Base-by-base conservation (phyloP, 441 rosid species). In the Gossypium laxum region DNA sequence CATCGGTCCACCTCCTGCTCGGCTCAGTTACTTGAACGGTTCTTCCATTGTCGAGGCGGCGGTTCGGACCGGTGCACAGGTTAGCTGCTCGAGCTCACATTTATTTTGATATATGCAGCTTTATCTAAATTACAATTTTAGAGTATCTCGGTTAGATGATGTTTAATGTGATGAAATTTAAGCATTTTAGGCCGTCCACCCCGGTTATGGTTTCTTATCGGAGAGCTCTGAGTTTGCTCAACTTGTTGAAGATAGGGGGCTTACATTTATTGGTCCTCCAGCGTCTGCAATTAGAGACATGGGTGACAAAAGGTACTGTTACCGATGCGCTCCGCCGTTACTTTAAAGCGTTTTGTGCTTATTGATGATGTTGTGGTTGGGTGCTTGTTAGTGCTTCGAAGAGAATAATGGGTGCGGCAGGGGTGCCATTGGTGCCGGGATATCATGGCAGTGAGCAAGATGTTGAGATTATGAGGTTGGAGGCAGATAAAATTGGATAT, bases 391-490 rank as follows among this genome's bases (percentile, higher is more conserved):
- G 98, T 81, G 97, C 97, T 5, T 93, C 96, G 45, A 91, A 93
- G 85, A 86, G 91, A 84, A 93, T 93, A 82, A 91, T 93, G 98
- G 98, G 97, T 3, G 92, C 88, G 19, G 97, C 96, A 28, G 96
- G 97, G 64, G 98, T 91, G 79, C 97, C 97, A 6, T 91, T 89
- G 24, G 98, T 91, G 69, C 98, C 93, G 2, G 97, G 97, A 70
- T 89, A 93, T 87, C 98, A 93, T 80, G 98, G 96, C 3, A 76
- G 76, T 55, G 94, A 86, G 73, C 98, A 91, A 82, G 92, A 90
- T 83, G 83, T 93, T 19, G 86, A 91, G 71, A 67, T 82, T 76
- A 88, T 93, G 97, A 90, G 85, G 81, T 80, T 77, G 32, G 97
- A 93, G 82, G 97, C 98, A 1, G 93, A 86, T 18, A 90, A 86